A percentile compares a stretch with the other conserved stretches of the same genome.
Conservation (phyloP, 805 yeast genomes). For the Ogataea kodamae region DNA sequence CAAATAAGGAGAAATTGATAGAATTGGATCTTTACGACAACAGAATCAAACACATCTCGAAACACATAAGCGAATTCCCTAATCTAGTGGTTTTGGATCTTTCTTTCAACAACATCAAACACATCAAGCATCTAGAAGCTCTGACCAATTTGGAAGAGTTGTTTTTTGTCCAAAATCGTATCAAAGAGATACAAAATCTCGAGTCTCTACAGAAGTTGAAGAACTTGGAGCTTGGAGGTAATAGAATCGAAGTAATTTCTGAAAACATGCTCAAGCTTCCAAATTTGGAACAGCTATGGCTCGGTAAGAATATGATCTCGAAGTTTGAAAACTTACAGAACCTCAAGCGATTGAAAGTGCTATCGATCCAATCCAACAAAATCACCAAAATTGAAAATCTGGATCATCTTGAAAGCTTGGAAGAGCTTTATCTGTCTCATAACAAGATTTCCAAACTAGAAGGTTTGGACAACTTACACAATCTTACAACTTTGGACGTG, state of each 20-base stretch:
- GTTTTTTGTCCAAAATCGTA: conserved; percentile 86
- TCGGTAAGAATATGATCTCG: conserved; percentile 80
- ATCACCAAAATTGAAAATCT: conserved; percentile 78
- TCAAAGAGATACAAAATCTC: conserved; percentile 66
- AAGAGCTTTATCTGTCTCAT: conserved; percentile 85
- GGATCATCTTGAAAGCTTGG: conserved; percentile 64
- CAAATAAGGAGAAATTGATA: conserved; percentile 51
- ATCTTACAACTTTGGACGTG: conserved; percentile 73
- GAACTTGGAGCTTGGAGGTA: conserved; percentile 89
- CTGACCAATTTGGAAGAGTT: conserved; percentile 61
- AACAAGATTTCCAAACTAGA: conserved; percentile 75
- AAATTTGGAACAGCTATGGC: conserved; percentile 76
- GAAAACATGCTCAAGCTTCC: conserved; percentile 54
- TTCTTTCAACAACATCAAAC: conserved; percentile 84
- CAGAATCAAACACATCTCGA: conserved; percentile 80
- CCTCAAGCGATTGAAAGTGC: conserved; percentile 60
- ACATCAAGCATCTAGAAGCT: conserved; percentile 71
- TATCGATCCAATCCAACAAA: conserved; percentile 86
- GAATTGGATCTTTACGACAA: conserved; percentile 92
- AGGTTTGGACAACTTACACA: conserved; percentile 66
- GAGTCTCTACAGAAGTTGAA: conserved; percentile 52
- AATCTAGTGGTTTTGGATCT: conserved; percentile 66
- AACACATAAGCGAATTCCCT: conserved; percentile 56
- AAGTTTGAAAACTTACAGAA: conserved; percentile 58
- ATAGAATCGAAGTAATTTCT: conserved; percentile 54